Percentiles rank a stretch among this genome's conserved stretches.
Evolutionary conservation across 2,329 filamentous ascomycete species (phyloP).

Genomic region (Trichoderma gracile): DNA sequence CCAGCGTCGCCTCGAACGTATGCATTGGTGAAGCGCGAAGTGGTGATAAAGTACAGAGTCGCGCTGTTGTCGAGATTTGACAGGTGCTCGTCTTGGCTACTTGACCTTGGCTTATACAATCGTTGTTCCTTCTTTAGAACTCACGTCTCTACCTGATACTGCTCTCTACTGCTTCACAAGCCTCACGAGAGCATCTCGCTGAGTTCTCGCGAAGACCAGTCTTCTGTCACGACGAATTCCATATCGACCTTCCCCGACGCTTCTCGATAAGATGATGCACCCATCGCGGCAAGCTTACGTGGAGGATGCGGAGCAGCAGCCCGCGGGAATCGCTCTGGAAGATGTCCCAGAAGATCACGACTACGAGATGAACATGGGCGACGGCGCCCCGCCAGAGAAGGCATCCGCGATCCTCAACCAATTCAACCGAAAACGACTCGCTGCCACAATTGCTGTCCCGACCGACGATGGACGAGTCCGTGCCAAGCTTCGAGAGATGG

Average conservation of each 20-base stretch:
- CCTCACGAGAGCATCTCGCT: not conserved
- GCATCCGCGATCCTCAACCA: slow-evolving; percentile 83
- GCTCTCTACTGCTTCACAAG: not conserved
- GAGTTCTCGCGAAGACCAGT: not conserved
- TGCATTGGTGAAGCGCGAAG: not conserved
- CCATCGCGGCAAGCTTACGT: slow-evolving; percentile 91
- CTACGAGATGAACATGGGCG: slow-evolving; percentile 72
- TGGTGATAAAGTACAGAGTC: not conserved
- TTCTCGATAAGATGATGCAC: slow-evolving; percentile 63
- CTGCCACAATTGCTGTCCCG: slow-evolving; percentile 85
- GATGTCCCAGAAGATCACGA: slow-evolving; percentile 70
- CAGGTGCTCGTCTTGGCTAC: not conserved
- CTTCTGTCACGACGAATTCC: not conserved
- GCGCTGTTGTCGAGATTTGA: not conserved
- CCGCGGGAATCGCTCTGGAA: slow-evolving; percentile 52
- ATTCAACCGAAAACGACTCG: slow-evolving; percentile 87
- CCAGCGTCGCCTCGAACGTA: not conserved
- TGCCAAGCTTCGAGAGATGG: slow-evolving; percentile 75
- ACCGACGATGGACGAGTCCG: slow-evolving; percentile 91
- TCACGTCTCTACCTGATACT: not conserved
- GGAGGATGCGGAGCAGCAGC: slow-evolving; percentile 70
- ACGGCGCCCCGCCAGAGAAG: slow-evolving; percentile 74
- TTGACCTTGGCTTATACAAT: not conserved
- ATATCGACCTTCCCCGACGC: not conserved
- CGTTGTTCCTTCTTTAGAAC: too few relatives aligned